Base-by-base conservation (phyloP, 2,329 filamentous ascomycete species). In the Mycosphaerelloides madeirae region DNA sequence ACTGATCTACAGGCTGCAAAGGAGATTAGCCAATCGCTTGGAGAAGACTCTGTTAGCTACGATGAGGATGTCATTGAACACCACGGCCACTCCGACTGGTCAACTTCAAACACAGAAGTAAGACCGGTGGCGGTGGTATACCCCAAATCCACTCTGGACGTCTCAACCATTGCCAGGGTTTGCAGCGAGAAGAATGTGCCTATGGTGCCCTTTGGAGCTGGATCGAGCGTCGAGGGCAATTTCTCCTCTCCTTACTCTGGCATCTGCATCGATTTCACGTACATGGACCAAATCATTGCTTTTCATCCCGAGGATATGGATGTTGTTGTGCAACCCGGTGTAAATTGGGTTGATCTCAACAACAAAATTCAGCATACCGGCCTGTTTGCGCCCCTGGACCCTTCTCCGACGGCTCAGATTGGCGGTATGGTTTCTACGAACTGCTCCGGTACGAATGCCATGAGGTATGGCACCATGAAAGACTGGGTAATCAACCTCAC, bases 281-380 rank as follows among this genome's bases (percentile, higher is more conserved):
- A 80, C 59, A 96, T 96, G 90, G 84, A 95, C 63, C 74, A 82
- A 58, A 84, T 95, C 19, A 56, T 96, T 22, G 74, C 82, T 42
- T 74, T 95, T 44, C 85, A 95, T 64, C 83, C 85, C 55, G 84
- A 87, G 3, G 90, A 95, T 63, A 88, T 95, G 85, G 90, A 96
- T 57, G 76, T 95, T 38, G 86, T 95, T 3, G 88, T 96, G 3
- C 90, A 96, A 64, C 90, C 90, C 3, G 86, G 85, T 6, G 83
- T 96, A 8, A 84, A 85, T n/a, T 96, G 89, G 89, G 89, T 94
- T 77, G 81, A 85, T 41, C 70, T 96, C 46, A 96, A 96, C 58
- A 80, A 84, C 53, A 75, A 81, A 38, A 81, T 85, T 59, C 79
- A 84, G 65, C 75, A 79, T 31, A 83, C 79, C 3, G 87, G 87